Evolutionary conservation across 768 basidiomycete genomes (phyloP), one percentile per base, ranked within the genome.

Genomic region (Boletellus sp.): DNA sequence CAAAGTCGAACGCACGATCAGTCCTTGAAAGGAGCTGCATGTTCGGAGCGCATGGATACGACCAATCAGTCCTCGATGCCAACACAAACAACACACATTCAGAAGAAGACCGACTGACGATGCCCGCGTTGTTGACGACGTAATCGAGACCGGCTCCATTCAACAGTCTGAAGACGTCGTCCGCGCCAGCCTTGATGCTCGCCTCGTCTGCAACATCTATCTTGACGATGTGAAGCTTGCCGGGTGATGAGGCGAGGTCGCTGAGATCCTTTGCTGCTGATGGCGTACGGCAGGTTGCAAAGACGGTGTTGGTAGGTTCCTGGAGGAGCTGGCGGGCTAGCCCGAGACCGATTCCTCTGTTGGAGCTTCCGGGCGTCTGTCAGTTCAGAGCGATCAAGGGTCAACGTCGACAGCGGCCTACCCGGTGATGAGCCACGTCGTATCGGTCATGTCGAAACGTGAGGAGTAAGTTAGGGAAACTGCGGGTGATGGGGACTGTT

Each of bases 121-220:
- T 54, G 0, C 60, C 72, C 2, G 72, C 71, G 44, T 72, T 72
- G 59, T 73, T 74, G 48, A 72, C 51, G 22, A 74, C 59, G 42
- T 71, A 73, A 56, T 74, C 70, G 7, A 74, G 53, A 10, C 71
- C 70, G 2, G 42, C 24, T 26, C 33, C 35, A 2, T 38, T 36
- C 5, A 56, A 45, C 33, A 52, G 53, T 24, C 44, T 35, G 47
- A 57, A 33, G 56, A 56, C 60, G 17, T 67, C 62, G 9, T 50
- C 34, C 28, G 22, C 47, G 15, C 48, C 56, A 31, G 20, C 31
- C 34, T 52, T 42, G 47, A 73, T 69, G 36, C 67, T 67, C 13
- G 46, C 47, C 36, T 62, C 48, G 48, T 67, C 62, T 2, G 51
- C 52, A 11, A 69, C 58, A 47, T 74, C 74, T 42, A 74, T 63